Evolutionary conservation across 306 rosid species (phyloP).

Genomic region (Gynostemma pentaphyllum): DNA sequence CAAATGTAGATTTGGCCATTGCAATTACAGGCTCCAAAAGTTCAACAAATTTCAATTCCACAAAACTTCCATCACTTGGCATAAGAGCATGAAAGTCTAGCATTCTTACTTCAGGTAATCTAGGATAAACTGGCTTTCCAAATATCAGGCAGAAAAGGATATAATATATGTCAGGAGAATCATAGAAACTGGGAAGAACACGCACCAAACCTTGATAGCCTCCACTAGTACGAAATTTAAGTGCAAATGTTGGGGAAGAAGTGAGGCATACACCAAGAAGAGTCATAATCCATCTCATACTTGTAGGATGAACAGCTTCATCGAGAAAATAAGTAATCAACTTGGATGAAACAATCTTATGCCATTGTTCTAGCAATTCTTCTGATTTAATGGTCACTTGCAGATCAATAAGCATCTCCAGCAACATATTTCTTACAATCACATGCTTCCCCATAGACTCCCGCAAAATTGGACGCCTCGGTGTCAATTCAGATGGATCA

Average conservation of each 20-base stretch:
- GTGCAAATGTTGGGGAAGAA: slow-evolving; percentile 86
- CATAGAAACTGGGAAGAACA: slow-evolving; percentile 92
- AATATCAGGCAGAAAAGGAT: slow-evolving; percentile 92
- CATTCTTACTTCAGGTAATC: slow-evolving; percentile 99
- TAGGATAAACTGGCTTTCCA: slow-evolving; percentile 95
- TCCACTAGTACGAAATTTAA: slow-evolving; percentile 94
- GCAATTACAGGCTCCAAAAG: slow-evolving; percentile 86
- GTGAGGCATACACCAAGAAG: slow-evolving; percentile 95
- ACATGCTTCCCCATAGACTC: slow-evolving; percentile 99
- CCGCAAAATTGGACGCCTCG: slow-evolving; percentile 51
- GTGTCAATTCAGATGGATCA: slow-evolving; percentile 76
- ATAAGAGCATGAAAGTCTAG: slow-evolving; percentile 96
- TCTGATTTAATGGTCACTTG: slow-evolving; percentile 86
- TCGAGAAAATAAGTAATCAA: slow-evolving; percentile 94
- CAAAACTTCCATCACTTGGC: slow-evolving; percentile 76
- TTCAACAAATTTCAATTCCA: slow-evolving; percentile 68
- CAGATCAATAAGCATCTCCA: slow-evolving; percentile 98
- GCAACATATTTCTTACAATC: slow-evolving; percentile 90
- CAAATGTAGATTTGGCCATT: slow-evolving; percentile 88
- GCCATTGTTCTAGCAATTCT: slow-evolving; percentile 97
- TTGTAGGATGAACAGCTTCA: slow-evolving; percentile 93
- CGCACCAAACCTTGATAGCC: slow-evolving; percentile 89
- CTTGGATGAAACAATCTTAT: slow-evolving; percentile 91
- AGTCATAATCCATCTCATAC: slow-evolving; percentile 99
- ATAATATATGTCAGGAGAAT: slow-evolving; percentile 95